Base-by-base conservation (phyloP, 352 stramenopile species). In the Phytophthora syringae region DNA sequence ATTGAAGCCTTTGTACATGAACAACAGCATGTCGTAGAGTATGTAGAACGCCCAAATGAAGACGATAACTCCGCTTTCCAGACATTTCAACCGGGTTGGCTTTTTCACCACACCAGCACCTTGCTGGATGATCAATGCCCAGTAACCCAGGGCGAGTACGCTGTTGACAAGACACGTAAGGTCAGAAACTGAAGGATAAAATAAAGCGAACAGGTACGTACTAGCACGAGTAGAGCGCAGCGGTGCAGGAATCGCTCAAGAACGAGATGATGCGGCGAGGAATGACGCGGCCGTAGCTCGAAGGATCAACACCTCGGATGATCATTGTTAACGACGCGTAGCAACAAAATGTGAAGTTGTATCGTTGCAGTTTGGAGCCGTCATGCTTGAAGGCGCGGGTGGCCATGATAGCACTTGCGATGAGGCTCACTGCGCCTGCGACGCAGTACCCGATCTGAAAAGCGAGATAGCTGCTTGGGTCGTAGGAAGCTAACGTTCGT, bases 1-100 rank as follows among this genome's bases (percentile, higher is more conserved):
- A 13, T 72, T 66, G 44, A 78, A 78, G 11, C 70, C 70, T 25
- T 78, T 78, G 61, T 53, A 69, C 54, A 54, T 21, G 59, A 78
- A 66, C 25, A 70, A 39, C 27, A 60, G 21, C 53, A 74, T 62
- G 51, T 68, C 48, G 44, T 64, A 53, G 37, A 63, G 37, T n/a
- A 78, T 51, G 61, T 75, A 72, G 28, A 78, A 74, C 1, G 36
- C 24, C 55, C 64, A 69, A 27, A 75, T 60, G 39, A 60, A 57
- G 25, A 47, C 40, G 40, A 77, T 74, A 2, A 66, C 48, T 2
- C 30, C 34, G 20, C 47, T 50, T 48, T 77, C 58, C 20, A 77
- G 40, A n/a, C 52, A 61, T 57, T 57, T 67, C 15, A 74, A 43
- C 10, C 58, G 51, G 10, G 42, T 45, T 7, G 52, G 55, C 11